Evolutionary conservation across 148 eudicot genomes (phyloP), one percentile per base, ranked within the genome.

Genomic region (Rhododendron ovatum): DNA sequence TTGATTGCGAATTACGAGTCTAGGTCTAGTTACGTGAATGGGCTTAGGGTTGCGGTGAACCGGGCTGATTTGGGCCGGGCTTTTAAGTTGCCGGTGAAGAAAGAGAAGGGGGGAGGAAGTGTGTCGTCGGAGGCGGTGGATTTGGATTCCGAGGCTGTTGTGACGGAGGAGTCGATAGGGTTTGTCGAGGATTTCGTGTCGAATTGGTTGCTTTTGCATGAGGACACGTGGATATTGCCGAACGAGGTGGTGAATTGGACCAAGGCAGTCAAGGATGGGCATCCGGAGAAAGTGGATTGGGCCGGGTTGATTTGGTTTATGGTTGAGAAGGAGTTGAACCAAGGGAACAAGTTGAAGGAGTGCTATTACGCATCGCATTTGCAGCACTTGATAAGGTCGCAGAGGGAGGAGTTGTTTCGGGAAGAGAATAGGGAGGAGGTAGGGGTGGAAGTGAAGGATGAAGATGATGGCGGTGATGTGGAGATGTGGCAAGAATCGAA

Each of bases 321-420:
- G 98, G 92, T 94, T 77, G 98, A 94, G 87, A 94, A 93, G 91
- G 99, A 98, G 92, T 87, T 98, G 89, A 43, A 73, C 1, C 91
- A 93, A 61, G 94, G 96, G 48, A 47, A 53, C 2, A 85, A 87
- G 28, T 89, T 98, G 91, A 88, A 53, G 81, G 87, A 91, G 33
- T 98, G 98, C 83, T 98, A 92, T 69, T 98, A 98, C 57, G 98
- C 98, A 0, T 93, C 98, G 0, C 98, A 98, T 89, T 88, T 98
- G 92, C 99, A 94, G 91, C 90, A 77, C 76, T 86, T 93, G 91
- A 92, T 98, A 0, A 95, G 88, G 91, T 57, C 85, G 4, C 98
- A 95, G 82, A 91, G 80, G 43, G 91, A 85, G 85, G 90, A 82
- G 18, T 37, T 94, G 78, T 86, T 91, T 50, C 5, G n/a, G 80